phyloP scores from a whole-genome alignment of 1,284 basidiomycete genomes.

The Fomitopsis betulina region DNA sequence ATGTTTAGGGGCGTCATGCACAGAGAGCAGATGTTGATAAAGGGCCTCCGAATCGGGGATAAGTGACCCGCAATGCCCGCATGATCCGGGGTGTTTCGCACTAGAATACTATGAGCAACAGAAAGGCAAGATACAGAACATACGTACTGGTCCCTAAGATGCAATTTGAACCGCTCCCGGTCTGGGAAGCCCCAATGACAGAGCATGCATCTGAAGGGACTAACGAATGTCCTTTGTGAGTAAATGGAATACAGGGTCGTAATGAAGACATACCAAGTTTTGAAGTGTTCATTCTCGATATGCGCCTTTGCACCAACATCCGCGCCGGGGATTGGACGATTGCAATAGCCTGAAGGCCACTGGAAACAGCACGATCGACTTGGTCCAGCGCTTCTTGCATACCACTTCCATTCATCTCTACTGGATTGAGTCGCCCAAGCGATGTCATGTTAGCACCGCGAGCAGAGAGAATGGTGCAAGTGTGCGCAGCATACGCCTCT shows the following conservation, averaged over 20 bases:
- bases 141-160: background rate
- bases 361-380: background rate
- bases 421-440: background rate
- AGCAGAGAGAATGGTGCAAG: background rate
- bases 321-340: background rate
- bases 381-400: background rate
- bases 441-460: background rate
- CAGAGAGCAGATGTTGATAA: background rate
- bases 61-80: background rate
- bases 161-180: background rate
- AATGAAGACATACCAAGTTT: background rate
- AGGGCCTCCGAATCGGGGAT: background rate
- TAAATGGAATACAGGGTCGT: no score
- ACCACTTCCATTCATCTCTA: slow-evolving; percentile 2
- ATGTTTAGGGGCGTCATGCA: background rate
- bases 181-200: background rate
- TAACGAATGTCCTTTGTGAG: background rate
- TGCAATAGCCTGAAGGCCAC: background rate
- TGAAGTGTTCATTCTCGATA: background rate
- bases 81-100: background rate
- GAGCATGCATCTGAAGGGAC: background rate
- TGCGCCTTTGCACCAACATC: background rate
- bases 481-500: background rate
- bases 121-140: no score
- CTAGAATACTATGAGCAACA: background rate